Base-by-base conservation (phyloP, 1,284 basidiomycete genomes). In the Malassezia yamatoensis region DNA sequence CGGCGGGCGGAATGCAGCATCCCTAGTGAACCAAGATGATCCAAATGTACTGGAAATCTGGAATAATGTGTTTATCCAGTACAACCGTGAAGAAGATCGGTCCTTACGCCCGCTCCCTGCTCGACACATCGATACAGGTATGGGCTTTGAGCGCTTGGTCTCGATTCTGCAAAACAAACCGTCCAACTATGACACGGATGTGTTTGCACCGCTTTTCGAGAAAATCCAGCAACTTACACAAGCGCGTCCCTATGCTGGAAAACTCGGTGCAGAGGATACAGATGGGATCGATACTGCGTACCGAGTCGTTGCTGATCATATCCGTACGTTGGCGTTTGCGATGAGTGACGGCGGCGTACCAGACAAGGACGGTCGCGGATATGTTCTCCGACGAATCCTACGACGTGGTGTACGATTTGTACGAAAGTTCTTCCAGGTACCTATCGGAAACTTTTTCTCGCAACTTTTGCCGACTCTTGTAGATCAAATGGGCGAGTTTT, bases 11-110 rank as follows among this genome's bases (percentile, higher is more conserved):
- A 88, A 96, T 70, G 93, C 90, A 42, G 82, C 90, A 5, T 80
- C 85, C 68, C 83, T 94, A 50, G 91, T 98, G 69, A 96, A 96
- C 77, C 81, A 85, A 69, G 90, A 96, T 75, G 90, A 98, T 73
- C 88, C 93, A 5, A 83, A 91, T 66, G 93, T 98, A 5, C 81
- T 98, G 59, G 94, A 98, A 77, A 91, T 98, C 68, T 98, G 93
- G 93, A 98, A 98, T 80, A 94, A 94, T 76, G 93, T 98, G 55
- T 98, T 96, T 77, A 96, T 98, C 72, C 90, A 96, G 71, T 98
- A 87, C 80, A 98, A 98, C 77, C 86, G 93, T 39, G 93, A 96
- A 77, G 82, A 84, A 39, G 86, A 90, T 60, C 87, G 87, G 50
- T 83, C 83, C 15, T 81, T 98, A 15, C 84, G 83, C 56, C 63